Evolutionary conservation across 176 grass and related monocot genomes (phyloP).

Genomic region (Triticum urartu): DNA sequence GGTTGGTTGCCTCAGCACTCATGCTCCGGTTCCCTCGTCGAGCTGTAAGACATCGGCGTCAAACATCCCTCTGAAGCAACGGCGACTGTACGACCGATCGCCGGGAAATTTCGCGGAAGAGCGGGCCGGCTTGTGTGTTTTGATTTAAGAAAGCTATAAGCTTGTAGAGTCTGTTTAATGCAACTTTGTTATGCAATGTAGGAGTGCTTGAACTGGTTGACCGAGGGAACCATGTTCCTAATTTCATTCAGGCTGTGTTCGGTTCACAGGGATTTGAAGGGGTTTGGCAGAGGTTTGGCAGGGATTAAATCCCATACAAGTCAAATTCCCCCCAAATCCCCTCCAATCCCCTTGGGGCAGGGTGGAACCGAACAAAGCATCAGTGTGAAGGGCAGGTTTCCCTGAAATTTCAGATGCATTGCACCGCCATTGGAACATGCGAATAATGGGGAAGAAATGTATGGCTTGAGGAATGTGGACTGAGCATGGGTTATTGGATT

Average conservation of each 20-base stretch:
- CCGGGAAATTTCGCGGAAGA: background rate
- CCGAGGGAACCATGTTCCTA: background rate
- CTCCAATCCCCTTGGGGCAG: no score
- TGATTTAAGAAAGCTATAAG: no score
- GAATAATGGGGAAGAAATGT: background rate
- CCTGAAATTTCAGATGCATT: background rate
- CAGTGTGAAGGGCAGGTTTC: background rate
- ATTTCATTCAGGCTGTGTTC: no score
- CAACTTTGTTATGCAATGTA: background rate
- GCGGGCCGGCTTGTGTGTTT: no score
- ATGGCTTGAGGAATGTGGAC: background rate
- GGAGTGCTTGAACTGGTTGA: no score
- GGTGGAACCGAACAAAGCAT: no score
- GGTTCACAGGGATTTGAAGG: no score
- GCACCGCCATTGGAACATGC: conserved; percentile 14
- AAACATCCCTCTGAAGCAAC: background rate
- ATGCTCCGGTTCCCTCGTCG: background rate
- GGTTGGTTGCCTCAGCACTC: background rate
- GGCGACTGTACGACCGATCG: background rate
- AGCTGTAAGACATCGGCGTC: background rate
- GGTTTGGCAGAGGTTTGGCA: no score
- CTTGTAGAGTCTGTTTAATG: background rate
- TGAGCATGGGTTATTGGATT: background rate
- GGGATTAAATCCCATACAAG: no score
- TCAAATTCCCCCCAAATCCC: no score